Evolutionary conservation across 495 filamentous ascomycete genomes (phyloP).

Genomic region (Annulohypoxylon stygium): DNA sequence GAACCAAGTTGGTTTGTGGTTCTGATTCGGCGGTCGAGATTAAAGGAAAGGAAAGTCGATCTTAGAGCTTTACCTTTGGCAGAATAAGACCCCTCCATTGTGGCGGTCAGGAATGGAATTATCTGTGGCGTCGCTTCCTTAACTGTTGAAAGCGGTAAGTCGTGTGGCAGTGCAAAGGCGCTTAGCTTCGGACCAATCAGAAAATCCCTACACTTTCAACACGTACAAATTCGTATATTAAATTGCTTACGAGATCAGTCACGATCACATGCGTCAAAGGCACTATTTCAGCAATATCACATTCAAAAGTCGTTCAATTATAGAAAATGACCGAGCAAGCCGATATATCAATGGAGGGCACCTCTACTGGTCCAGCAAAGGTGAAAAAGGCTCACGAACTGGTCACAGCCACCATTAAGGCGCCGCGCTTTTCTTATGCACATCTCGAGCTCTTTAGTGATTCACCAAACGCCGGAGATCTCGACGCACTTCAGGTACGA

Average conservation of each 20-base stretch:
- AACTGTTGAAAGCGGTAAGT: not conserved
- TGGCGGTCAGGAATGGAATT: not conserved
- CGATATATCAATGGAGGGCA: conserved; percentile 30
- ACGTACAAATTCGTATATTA: not conserved
- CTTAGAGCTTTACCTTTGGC: not conserved
- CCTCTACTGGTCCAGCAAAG: conserved; percentile 21
- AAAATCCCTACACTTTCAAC: not conserved
- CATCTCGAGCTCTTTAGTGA: conserved; percentile 53
- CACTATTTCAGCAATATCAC: not conserved
- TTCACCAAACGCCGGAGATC: conserved; percentile 31
- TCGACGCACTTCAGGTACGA: conserved; percentile 81
- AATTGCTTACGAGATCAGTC: not conserved
- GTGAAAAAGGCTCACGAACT: conserved; percentile 52
- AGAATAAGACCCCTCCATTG: not conserved
- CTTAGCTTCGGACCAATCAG: not conserved
- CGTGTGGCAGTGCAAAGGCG: not conserved
- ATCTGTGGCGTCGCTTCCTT: not conserved
- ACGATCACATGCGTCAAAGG: not conserved
- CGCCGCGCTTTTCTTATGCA: conserved; percentile 57
- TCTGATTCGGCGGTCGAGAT: not conserved
- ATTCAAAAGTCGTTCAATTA: not conserved
- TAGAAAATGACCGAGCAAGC: conserved; percentile 37
- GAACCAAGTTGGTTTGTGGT: too few relatives aligned
- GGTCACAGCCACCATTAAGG: conserved; percentile 53
- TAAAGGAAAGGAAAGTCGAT: not conserved